These are phyloP conservation scores for Phyllosticta citriasiana DNA, from an alignment of 2,329 filamentous ascomycete species.

Conservation along the genomic window DNA sequence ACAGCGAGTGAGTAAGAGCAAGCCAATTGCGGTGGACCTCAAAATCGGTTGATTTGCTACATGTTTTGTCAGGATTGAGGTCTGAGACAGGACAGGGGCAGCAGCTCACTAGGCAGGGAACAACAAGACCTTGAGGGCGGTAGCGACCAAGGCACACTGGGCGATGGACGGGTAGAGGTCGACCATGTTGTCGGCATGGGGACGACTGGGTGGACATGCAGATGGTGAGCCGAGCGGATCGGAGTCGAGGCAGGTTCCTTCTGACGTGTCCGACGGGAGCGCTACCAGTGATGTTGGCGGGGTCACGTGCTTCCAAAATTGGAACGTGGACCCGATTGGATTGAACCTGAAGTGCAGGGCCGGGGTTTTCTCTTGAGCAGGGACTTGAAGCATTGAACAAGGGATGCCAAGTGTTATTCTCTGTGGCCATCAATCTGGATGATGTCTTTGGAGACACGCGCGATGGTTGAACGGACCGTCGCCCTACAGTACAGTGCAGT, in stretches of 20 bases:
- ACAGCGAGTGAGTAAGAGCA: constrained; percentile 83
- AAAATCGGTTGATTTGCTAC: constrained; percentile 95
- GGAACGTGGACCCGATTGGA: no score
- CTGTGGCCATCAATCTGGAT: no score
- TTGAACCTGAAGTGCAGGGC: no score
- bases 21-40: constrained; percentile 99
- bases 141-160: constrained; percentile 78
- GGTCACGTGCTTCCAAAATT: no score
- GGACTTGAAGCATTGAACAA: no score
- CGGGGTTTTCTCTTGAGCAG: no score
- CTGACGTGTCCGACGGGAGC: no score
- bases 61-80: constrained; percentile 11
- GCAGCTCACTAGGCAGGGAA: constrained; percentile 82
- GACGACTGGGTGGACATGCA: background rate
- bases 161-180: constrained; percentile 67
- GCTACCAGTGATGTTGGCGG: no score
- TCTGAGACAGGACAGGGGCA: background rate
- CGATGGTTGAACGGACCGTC: no score
- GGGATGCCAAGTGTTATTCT: no score
- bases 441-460: no score
- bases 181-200: background rate
- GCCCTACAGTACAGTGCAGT: no score
- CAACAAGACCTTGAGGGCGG: constrained; percentile 81
- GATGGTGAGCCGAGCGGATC: background rate
- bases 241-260: background rate